Conservation (phyloP, 2,329 filamentous ascomycete species). For the Fusarium hostae region DNA sequence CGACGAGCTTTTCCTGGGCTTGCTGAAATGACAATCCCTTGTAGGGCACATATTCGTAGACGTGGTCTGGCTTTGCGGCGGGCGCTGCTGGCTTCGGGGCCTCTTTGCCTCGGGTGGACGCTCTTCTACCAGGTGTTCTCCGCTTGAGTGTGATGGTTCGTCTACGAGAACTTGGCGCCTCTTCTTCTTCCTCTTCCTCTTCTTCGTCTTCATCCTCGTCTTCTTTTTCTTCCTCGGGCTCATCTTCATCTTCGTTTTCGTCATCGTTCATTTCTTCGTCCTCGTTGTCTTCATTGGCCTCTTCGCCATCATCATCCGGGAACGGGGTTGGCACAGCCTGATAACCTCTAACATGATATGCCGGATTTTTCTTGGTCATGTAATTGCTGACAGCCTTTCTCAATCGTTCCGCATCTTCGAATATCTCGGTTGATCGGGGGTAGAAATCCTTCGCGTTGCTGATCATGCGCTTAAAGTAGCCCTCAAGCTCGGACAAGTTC, state of each 20-base stretch:
- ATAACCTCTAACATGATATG: constrained; percentile 76
- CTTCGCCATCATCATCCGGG: constrained; percentile 44
- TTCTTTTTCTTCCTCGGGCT: constrained; percentile 43
- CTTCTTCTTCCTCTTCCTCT: constrained; percentile 46
- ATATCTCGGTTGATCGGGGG: constrained; percentile 75
- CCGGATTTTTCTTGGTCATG: constrained; percentile 88
- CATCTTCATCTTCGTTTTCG: constrained; percentile 46
- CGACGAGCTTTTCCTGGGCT: constrained; percentile 86
- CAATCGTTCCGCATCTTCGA: constrained; percentile 86
- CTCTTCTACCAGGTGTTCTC: constrained; percentile 48
- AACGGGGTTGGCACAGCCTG: constrained; percentile 79
- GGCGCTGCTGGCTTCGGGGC: constrained; percentile 51
- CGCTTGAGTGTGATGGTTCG: constrained; percentile 55
- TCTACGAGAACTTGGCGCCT: constrained; percentile 48
- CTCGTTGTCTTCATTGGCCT: constrained; percentile 46
- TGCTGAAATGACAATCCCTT: constrained; percentile 82
- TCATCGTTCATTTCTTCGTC: constrained; percentile 51
- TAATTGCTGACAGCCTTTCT: constrained; percentile 87
- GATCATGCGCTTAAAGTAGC: constrained; percentile 88
- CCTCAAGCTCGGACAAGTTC: constrained; percentile 79
- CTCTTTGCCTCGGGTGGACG: constrained; percentile 47
- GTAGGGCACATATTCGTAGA: constrained; percentile 70
- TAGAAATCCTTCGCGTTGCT: constrained; percentile 89
- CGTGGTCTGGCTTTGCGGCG: constrained; percentile 59
- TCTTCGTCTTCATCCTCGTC: constrained; percentile 48